Conservation (phyloP, 1,139 yeast genomes). For the Scheffersomyces titani region DNA sequence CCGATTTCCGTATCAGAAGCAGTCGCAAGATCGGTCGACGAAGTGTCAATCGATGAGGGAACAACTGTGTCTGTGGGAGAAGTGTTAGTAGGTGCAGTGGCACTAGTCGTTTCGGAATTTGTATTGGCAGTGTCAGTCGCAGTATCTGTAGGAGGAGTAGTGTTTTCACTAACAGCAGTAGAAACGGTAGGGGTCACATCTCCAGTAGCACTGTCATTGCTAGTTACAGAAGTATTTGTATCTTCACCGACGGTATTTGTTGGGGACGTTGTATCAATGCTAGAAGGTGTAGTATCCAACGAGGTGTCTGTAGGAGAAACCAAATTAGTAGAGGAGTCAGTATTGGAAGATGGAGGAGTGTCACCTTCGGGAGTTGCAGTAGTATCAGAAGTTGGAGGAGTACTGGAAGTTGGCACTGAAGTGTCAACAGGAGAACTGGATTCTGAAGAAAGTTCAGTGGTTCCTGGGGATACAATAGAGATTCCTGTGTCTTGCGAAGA, state of each 20-base stretch:
- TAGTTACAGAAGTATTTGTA: background rate
- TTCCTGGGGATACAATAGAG: background rate
- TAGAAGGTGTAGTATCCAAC: background rate
- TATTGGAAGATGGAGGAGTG: constrained; percentile 4
- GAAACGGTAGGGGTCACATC: background rate
- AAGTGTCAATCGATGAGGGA: background rate
- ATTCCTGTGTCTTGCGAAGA: background rate
- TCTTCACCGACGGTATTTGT: background rate
- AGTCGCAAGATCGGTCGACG: constrained; percentile 5
- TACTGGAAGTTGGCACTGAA: background rate
- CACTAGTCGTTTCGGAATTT: constrained; percentile 1
- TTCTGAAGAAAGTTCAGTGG: background rate
- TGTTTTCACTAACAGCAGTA: background rate
- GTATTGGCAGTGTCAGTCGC: background rate
- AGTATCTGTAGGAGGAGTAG: constrained; percentile 1
- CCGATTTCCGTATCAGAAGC: background rate
- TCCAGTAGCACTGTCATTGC: too few species aligned
- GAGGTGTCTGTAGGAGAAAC: constrained; percentile 1
- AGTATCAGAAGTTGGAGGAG: constrained; percentile 7
- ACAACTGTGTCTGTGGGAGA: constrained; percentile 2
- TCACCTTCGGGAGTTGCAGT: constrained; percentile 3
- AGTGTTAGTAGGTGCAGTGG: constrained; percentile 7
- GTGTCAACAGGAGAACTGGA: background rate
- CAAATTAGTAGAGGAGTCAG: background rate
- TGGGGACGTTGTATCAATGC: background rate